Base-by-base conservation (phyloP, 1,139 yeast species). In the Diutina catenulata region DNA sequence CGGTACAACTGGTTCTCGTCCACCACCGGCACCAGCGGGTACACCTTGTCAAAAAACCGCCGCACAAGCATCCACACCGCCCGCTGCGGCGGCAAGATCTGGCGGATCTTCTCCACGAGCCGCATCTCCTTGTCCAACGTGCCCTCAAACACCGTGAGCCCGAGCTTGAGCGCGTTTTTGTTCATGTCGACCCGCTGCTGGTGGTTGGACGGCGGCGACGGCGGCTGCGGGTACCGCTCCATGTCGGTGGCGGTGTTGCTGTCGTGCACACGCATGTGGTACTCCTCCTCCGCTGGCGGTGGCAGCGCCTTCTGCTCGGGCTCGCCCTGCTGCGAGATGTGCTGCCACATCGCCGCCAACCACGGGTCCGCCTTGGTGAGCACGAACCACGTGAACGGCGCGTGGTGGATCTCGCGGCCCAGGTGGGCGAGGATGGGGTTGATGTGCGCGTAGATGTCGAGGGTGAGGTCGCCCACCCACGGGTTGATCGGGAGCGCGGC, bases 341-440 rank as follows among this genome's bases (percentile, higher is more conserved):
- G 52, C 24, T 47, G 54, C 49, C 62, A 52, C 19, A 62, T 45
- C 7, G 62, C 53, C 14, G 56, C 51, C 27, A 70, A 51, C 18
- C 62, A 74, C 1, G 59, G 60, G 48, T 76, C 82, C 40, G 64
- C 64, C 41, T 64, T 63, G 54, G 73, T 55, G 18, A 69, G 38
- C 0, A 74, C 59, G 2, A 67, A 49, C 72, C 74, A 68, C 0
- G 74, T 51, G 39, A 70, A 60, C 0, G 76, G 75, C 0, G 76
- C 76, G 48, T 62, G 64, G 40, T 65, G 66, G 24, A 64, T 52
- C 38, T 68, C 50, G 33, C 68, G 50, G 28, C 6, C 28, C 15
- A 7, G n/a, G 28, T 7, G 24, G 28, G 6, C 11, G 28, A 13
- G 28, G 28, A 6, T 26, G 28, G 15, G 28, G 28, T 26, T 26